phyloP scores from a whole-genome alignment of 108 stramenopile species.

The Pseudonitzschia delicatissima region DNA sequence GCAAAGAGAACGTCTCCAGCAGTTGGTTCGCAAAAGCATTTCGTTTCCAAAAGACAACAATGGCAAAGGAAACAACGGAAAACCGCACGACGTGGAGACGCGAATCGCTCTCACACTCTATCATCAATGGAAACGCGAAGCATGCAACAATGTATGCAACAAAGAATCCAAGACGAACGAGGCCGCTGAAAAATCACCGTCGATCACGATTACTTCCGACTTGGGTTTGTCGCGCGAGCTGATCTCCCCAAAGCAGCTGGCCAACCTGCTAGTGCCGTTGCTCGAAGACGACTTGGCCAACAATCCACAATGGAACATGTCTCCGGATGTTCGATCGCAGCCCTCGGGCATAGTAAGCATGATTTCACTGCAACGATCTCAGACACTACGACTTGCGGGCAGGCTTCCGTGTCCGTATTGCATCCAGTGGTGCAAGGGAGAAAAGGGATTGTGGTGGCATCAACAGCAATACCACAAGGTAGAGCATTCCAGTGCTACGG shows the following conservation, averaged over 20 bases:
- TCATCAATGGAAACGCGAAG: conserved; percentile 40
- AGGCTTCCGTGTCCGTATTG: conserved; percentile 74
- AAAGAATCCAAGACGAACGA: not conserved
- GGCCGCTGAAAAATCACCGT: not conserved
- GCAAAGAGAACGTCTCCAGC: not conserved
- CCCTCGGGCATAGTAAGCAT: conserved; percentile 69
- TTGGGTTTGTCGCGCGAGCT: conserved; percentile 53
- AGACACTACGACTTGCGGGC: conserved; percentile 37
- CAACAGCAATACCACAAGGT: conserved; percentile 54
- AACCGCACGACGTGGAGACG: conserved; percentile 70
- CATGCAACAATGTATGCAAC: not conserved
- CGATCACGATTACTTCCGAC: conserved; percentile 38
- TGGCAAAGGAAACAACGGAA: conserved; percentile 16
- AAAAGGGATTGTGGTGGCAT: conserved; percentile 90
- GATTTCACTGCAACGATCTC: conserved; percentile 42
- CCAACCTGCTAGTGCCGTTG: conserved; percentile 30
- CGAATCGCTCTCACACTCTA: conserved; percentile 55
- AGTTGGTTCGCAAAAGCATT: not conserved
- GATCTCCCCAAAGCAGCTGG: conserved; percentile 42
- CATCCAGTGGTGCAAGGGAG: conserved; percentile 76
- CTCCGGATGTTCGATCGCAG: conserved; percentile 51
- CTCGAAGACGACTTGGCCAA: conserved; percentile 29
- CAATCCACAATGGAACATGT: conserved; percentile 9
- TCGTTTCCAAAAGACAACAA: conserved; percentile 1
- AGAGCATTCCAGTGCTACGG: conserved; percentile 52